phyloP scores from a whole-genome alignment of 495 filamentous ascomycete genomes.

The Penicillium canariense region DNA sequence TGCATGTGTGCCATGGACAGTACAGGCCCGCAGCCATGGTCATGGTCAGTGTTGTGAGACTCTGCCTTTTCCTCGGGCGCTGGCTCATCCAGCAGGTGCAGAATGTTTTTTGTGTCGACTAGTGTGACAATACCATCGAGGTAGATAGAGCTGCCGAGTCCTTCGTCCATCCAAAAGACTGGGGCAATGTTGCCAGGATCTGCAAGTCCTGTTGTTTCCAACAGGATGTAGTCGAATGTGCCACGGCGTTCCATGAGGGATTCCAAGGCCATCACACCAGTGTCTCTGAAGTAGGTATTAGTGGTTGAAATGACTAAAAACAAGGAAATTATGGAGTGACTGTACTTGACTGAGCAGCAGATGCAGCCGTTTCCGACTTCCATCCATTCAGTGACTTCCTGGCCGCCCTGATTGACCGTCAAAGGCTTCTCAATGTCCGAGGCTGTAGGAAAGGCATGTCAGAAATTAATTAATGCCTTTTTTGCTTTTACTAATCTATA shows the following conservation, averaged over 20 bases:
- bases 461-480: neutral
- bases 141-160: constrained; percentile 88
- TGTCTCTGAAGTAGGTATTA: constrained; percentile 56
- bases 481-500: neutral
- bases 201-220: constrained; percentile 93
- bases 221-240: constrained; percentile 94
- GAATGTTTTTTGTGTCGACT: constrained; percentile 91
- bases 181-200: constrained; percentile 96
- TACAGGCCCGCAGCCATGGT: constrained; percentile 56
- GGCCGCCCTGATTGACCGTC: constrained; percentile 79
- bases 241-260: constrained; percentile 93
- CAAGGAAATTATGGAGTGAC: neutral
- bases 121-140: constrained; percentile 96
- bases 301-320: neutral
- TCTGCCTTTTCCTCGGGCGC: constrained; percentile 52
- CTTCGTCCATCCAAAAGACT: constrained; percentile 96
- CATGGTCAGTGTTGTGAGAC: constrained; percentile 46
- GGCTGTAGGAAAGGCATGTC: constrained; percentile 47
- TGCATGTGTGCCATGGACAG: constrained; percentile 92
- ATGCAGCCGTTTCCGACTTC: constrained; percentile 96
- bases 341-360: constrained; percentile 96
- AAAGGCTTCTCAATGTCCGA: constrained; percentile 92
- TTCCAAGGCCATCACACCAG: constrained; percentile 90
- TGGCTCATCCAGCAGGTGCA: constrained; percentile 74
- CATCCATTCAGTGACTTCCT: constrained; percentile 91